A percentile compares a stretch with the other conserved stretches of the same genome.
phyloP scores from a whole-genome alignment of 352 stramenopile species.

The Pythium monospermum region DNA sequence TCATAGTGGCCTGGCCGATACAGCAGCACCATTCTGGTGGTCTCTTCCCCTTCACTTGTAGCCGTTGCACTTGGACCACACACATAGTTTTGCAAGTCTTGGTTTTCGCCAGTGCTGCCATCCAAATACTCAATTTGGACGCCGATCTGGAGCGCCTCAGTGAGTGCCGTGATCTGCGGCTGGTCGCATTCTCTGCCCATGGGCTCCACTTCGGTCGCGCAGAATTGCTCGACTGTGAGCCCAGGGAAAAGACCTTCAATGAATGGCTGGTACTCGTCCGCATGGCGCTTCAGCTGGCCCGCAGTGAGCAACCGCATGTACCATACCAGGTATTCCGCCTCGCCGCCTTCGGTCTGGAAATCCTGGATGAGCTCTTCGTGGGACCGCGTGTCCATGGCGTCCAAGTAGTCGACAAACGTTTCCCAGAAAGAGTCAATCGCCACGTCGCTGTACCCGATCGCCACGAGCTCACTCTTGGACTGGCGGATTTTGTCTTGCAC shows the following conservation, averaged over 20 bases:
- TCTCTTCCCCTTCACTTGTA: neutral
- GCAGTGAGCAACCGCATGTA: slow-evolving; percentile 84
- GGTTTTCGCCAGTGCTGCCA: slow-evolving; percentile 47
- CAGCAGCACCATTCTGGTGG: slow-evolving; percentile 64
- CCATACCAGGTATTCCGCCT: slow-evolving; percentile 85
- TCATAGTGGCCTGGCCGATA: slow-evolving; percentile 96
- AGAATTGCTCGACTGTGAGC: slow-evolving; percentile 81
- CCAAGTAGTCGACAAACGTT: slow-evolving; percentile 87
- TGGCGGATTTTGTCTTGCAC: slow-evolving; percentile 60
- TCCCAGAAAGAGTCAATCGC: slow-evolving; percentile 93
- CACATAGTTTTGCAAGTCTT: slow-evolving; percentile 61
- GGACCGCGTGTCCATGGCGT: slow-evolving; percentile 68
- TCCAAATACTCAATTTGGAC: slow-evolving; percentile 94
- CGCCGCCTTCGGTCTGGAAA: slow-evolving; percentile 83
- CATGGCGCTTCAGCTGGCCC: slow-evolving; percentile 84
- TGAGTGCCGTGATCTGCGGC: slow-evolving; percentile 90
- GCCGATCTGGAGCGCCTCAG: slow-evolving; percentile 82
- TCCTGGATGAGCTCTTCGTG: slow-evolving; percentile 67
- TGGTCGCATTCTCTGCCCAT: slow-evolving; percentile 93
- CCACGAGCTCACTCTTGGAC: slow-evolving; percentile 68
- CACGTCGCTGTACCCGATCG: slow-evolving; percentile 88
- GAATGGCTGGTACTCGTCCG: slow-evolving; percentile 87
- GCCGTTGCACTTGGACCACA: slow-evolving; percentile 26
- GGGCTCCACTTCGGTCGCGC: slow-evolving; percentile 82
- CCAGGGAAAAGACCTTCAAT: slow-evolving; percentile 80